Base-by-base conservation (phyloP, 306 rosid genomes). In the Abrus pulchellus region DNA sequence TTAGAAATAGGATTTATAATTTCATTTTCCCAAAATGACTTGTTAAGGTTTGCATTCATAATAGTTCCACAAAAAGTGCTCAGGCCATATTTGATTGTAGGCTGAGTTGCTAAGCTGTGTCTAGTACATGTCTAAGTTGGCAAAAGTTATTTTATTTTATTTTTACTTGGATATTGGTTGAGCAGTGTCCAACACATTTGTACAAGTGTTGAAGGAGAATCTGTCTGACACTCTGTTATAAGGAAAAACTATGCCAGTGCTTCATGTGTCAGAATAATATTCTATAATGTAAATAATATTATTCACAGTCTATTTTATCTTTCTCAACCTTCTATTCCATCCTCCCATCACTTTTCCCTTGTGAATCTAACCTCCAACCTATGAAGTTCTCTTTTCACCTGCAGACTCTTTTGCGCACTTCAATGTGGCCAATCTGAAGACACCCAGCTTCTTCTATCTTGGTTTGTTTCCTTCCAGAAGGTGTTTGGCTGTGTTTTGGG, bases 351-450 rank as follows among this genome's bases (percentile, higher is more conserved):
- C 72, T 66, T 14, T 43, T 67, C 8, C 10, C 8, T 9, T 67
- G 2, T 27, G 36, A 67, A 67, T 27, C 20, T 9, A 28, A 67
- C 20, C 47, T 67, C 4, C 50, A 7, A 64, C 3, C 3, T 36
- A 2, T 57, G 20, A 30, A 3, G 30, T 36, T 38, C 28, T 62
- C 71, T 44, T 66, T 41, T 41, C 53, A 43, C 72, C 72, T 11
- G 36, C 36, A 6, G 7, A 2, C 72, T 43, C 38, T 3, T 14
- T 64, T 20, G 13, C 52, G 20, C 28, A 20, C 14, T 34, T 9
- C 4, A 11, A 66, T 66, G 34, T 66, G 54, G 38, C 14, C 53
- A 67, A 44, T 67, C 9, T 67, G 53, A 67, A 43, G 54, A 9
- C 29, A 66, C 34, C 33, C 53, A 40, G 54, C 7, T 54, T 44